These are phyloP conservation scores for Gentiana macrophylla DNA, from an alignment of 257 asterid species.

Conservation along the genomic window DNA sequence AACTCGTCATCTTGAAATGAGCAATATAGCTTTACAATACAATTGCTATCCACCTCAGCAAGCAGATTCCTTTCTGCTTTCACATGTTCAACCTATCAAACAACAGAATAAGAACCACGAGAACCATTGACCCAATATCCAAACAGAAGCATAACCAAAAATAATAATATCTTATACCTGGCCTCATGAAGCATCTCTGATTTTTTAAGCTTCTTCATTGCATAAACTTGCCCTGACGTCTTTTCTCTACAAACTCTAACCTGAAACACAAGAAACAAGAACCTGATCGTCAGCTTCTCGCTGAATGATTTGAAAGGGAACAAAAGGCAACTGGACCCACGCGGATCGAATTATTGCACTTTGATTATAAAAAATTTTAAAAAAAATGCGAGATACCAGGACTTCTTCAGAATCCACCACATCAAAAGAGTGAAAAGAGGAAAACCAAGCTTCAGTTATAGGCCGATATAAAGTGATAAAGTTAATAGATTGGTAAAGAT, in stretches of 20 bases:
- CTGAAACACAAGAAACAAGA: constrained; percentile 28
- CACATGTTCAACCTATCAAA: constrained; percentile 83
- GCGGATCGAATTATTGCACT: not conserved
- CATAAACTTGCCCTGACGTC: constrained; percentile 77
- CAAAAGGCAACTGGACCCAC: not conserved
- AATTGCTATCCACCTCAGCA: constrained; percentile 91
- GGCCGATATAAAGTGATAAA: no score
- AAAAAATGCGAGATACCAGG: not conserved
- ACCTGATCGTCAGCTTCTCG: not conserved
- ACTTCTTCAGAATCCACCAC: not conserved
- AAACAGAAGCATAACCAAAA: constrained; percentile 13
- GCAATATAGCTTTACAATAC: constrained; percentile 84
- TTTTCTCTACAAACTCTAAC: constrained; percentile 94
- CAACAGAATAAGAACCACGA: constrained; percentile 21
- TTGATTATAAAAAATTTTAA: not conserved
- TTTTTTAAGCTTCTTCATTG: constrained; percentile 98
- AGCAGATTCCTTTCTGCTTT: constrained; percentile 95
- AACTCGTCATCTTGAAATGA: constrained; percentile 92
- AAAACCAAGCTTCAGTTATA: no score
- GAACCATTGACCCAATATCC: constrained; percentile 1
- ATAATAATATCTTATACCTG: constrained; percentile 51
- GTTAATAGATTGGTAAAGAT: no score
- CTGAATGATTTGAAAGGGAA: not conserved
- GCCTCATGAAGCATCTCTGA: constrained; percentile 99
- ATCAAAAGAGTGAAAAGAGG: no score